A percentile compares a stretch with the other conserved stretches of the same genome.
Conservation (phyloP, 768 basidiomycete genomes). For the Podaxis pistillaris region DNA sequence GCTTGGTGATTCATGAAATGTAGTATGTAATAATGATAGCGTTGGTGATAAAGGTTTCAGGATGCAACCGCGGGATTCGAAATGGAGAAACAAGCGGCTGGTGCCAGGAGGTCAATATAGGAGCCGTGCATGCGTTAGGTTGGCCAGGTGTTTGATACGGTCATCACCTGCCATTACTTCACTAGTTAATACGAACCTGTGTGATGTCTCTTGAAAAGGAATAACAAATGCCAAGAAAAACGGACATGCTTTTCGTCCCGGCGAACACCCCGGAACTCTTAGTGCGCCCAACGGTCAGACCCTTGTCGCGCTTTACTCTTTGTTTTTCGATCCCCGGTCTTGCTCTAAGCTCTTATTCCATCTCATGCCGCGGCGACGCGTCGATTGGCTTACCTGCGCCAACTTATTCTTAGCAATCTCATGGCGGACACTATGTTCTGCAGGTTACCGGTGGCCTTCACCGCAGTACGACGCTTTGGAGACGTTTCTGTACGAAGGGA, state of each 20-base stretch:
- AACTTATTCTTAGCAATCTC: neutral
- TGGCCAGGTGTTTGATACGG: no score
- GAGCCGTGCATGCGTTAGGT: no score
- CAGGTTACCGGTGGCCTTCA: constrained; percentile 19
- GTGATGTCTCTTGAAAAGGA: neutral
- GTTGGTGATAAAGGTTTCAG: no score
- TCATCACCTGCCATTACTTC: no score
- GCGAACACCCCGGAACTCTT: neutral
- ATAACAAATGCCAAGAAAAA: neutral
- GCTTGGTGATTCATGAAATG: no score
- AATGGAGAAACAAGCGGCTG: no score
- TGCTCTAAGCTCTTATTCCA: neutral
- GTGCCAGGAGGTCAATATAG: no score
- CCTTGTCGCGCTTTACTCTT: neutral
- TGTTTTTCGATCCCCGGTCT: neutral
- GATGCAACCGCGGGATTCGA: no score
- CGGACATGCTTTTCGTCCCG: neutral
- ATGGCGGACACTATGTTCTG: neutral
- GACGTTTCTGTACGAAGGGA: constrained; percentile 19
- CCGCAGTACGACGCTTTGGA: constrained; percentile 20
- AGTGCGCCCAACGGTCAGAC: neutral
- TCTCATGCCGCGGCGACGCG: neutral
- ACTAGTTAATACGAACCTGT: no score
- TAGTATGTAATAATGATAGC: no score
- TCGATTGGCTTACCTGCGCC: neutral